Evolutionary conservation across 495 filamentous ascomycete genomes (phyloP).

Genomic region (Cenococcum geophilum): DNA sequence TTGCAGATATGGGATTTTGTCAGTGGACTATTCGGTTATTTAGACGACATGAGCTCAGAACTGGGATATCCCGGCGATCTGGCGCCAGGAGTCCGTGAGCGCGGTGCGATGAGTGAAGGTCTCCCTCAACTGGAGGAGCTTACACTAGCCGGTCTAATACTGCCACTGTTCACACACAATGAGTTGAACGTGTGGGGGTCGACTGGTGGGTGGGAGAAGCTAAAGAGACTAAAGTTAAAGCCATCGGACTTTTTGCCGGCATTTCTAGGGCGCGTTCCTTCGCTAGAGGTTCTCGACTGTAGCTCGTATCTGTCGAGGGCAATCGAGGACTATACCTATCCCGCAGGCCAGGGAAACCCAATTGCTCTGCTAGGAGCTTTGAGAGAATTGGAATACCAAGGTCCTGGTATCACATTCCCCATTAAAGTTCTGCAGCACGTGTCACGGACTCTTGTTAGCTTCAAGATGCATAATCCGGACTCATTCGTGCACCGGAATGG

Average conservation of each 20-base stretch:
- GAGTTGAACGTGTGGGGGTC: background rate
- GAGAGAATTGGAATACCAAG: background rate
- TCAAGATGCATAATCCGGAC: background rate
- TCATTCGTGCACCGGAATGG: background rate
- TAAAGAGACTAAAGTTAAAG: background rate
- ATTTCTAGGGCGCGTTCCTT: background rate
- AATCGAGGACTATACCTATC: background rate
- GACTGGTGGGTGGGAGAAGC: background rate
- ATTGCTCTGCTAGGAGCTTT: background rate
- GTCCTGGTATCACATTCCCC: background rate
- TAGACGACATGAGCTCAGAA: background rate
- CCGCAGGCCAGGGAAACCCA: no score
- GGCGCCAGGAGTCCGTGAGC: background rate
- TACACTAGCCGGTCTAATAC: background rate
- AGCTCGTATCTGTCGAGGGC: background rate
- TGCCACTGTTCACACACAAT: background rate
- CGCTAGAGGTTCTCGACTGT: constrained; percentile 2
- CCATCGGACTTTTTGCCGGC: background rate
- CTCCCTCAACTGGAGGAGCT: background rate
- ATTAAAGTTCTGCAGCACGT: background rate
- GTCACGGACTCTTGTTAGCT: background rate
- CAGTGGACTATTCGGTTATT: background rate
- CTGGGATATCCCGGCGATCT: background rate
- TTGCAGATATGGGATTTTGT: background rate
- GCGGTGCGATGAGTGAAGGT: background rate